Conservation (phyloP, 345 rosid species). For the Pistacia vera region DNA sequence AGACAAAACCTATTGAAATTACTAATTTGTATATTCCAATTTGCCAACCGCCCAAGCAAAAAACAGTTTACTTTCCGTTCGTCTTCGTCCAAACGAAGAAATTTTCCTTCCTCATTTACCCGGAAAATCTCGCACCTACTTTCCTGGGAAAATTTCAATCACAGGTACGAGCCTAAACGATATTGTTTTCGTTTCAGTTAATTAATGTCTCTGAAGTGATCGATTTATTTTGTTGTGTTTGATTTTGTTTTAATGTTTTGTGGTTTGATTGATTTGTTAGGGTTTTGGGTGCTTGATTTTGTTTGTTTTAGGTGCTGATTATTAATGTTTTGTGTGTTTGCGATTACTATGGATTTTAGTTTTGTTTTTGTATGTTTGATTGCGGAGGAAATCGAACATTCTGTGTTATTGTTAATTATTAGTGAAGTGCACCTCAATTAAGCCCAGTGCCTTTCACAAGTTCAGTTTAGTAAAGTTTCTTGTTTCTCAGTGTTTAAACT, state of each 20-base stretch:
- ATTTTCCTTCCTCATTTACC: not conserved
- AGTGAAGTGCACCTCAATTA: not conserved
- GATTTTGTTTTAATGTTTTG: not conserved
- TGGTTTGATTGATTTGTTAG: conserved; percentile 1
- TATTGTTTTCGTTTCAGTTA: not conserved
- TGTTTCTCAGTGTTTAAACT: not conserved
- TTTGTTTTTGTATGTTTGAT: not conserved
- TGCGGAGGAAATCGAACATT: not conserved
- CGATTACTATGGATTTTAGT: not conserved
- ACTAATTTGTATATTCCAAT: not conserved
- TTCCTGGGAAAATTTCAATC: conserved; percentile 4
- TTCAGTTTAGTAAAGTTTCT: not conserved
- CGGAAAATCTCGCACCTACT: not conserved
- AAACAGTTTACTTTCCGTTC: conserved; percentile 5
- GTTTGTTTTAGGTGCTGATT: not conserved
- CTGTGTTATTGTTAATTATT: not conserved
- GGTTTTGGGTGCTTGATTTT: not conserved
- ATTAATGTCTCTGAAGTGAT: not conserved
- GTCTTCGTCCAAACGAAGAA: not conserved
- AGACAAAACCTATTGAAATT: not conserved
- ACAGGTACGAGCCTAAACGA: not conserved
- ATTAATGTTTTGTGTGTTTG: not conserved
- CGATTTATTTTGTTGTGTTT: not conserved
- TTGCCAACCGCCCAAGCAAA: conserved; percentile 14
- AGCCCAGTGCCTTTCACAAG: not conserved